Evolutionary conservation across 2,329 filamentous ascomycete genomes (phyloP).

Genomic region (Colletotrichum australisinense): DNA sequence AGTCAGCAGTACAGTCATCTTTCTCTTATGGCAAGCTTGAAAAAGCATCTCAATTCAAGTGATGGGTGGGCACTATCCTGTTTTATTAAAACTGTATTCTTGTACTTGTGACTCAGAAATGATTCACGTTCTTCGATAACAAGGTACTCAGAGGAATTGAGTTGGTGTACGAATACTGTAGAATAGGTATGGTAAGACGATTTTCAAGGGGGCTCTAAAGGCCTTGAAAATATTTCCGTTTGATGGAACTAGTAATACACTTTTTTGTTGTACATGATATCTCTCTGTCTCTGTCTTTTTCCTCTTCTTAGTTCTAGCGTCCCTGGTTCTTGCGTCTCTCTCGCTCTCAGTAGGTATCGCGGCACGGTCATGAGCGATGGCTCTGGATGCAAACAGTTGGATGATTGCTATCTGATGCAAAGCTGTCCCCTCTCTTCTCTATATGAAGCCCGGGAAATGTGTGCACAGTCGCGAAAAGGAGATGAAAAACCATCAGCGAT

Average conservation of each 20-base stretch:
- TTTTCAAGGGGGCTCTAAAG: neutral
- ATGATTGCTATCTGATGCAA: conserved; percentile 36
- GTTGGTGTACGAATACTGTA: neutral
- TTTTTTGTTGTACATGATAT: conserved; percentile 33
- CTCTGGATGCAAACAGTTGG: conserved; percentile 28
- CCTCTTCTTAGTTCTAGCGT: neutral
- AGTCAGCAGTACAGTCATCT: no score
- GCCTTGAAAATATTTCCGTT: neutral
- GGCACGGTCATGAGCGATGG: conserved; percentile 19
- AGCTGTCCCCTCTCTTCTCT: conserved; percentile 26
- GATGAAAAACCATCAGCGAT: conserved; percentile 22
- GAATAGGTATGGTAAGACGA: neutral
- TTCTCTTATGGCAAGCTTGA: no score
- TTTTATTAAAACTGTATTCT: no score
- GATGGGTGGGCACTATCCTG: no score
- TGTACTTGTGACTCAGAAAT: no score
- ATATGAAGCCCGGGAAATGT: conserved; percentile 27
- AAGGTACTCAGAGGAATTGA: no score
- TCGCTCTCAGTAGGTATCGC: conserved; percentile 1
- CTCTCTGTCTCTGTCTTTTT: neutral
- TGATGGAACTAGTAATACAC: conserved; percentile 32
- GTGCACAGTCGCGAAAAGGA: conserved; percentile 10
- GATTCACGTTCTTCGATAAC: no score
- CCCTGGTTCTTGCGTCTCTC: neutral
- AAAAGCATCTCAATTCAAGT: no score